Percentiles rank a stretch among this genome's conserved stretches.
phyloP scores from a whole-genome alignment of 148 eudicot genomes.

The Heliamphora exappendiculata region DNA sequence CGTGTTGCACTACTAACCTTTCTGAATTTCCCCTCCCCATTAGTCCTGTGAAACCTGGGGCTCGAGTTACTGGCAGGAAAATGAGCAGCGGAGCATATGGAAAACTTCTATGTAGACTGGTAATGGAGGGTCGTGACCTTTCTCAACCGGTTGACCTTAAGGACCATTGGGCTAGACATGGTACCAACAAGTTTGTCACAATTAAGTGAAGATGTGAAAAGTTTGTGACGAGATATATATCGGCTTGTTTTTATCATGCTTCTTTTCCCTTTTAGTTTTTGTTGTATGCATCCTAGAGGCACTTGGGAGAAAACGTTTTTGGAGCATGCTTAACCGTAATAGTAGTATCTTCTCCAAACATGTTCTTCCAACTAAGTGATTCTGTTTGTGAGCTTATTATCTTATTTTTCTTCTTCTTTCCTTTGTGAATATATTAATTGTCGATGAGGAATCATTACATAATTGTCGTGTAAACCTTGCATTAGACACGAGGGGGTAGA shows the following conservation, averaged over 20 bases:
- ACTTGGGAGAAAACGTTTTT: background rate
- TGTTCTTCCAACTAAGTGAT: background rate
- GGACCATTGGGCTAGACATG: conserved; percentile 66
- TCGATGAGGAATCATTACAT: too few relatives aligned
- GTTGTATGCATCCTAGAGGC: background rate
- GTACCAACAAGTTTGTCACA: conserved; percentile 60
- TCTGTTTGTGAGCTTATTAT: background rate
- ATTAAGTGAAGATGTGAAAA: conserved; percentile 31
- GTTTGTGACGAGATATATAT: background rate
- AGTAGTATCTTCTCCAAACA: background rate
- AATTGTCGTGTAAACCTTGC: too few relatives aligned
- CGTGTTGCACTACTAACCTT: conserved; percentile 51
- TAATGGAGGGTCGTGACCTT: conserved; percentile 51
- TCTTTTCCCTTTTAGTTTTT: background rate
- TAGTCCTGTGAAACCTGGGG: conserved; percentile 44
- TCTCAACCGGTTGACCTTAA: conserved; percentile 51
- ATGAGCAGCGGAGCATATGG: conserved; percentile 60
- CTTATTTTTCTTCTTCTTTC: background rate
- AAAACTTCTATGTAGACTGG: conserved; percentile 50
- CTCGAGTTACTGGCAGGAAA: conserved; percentile 51
- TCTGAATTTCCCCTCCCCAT: conserved; percentile 65
- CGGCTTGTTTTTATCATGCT: background rate
- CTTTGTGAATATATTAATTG: background rate
- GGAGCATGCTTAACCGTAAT: background rate
- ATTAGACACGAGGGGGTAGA: too few relatives aligned